Evolutionary conservation across 2,329 filamentous ascomycete species (phyloP).

Genomic region (Intubia oerlemansii): DNA sequence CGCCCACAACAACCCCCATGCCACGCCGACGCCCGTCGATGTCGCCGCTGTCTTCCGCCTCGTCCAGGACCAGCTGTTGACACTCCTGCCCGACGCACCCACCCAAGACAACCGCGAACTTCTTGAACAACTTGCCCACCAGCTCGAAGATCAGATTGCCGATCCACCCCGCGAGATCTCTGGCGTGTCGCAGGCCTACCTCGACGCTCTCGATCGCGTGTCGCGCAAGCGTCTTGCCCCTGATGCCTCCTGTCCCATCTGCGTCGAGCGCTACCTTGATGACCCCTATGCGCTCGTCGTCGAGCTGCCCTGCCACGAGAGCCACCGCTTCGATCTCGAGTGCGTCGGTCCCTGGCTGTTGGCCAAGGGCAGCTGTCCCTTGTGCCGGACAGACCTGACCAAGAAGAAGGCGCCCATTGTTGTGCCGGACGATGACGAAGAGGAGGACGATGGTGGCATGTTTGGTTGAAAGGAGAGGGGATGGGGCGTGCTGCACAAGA

Average conservation of each 20-base stretch:
- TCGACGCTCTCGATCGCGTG: conserved; percentile 38
- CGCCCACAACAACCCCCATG: conserved; percentile 27
- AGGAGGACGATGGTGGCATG: conserved; percentile 24
- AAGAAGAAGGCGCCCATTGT: conserved; percentile 28
- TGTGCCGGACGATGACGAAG: conserved; percentile 21
- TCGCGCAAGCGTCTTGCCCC: conserved; percentile 23
- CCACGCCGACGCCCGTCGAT: conserved; percentile 38
- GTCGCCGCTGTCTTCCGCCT: conserved; percentile 34
- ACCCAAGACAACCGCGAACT: conserved; percentile 24
- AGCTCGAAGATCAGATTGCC: conserved; percentile 27
- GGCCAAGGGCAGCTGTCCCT: conserved; percentile 41
- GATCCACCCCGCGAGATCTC: conserved; percentile 27
- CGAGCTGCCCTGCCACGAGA: conserved; percentile 36
- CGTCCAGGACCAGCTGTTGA: conserved; percentile 35
- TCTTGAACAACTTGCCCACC: conserved; percentile 24
- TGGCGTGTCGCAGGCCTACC: conserved; percentile 36
- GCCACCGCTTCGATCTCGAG: conserved; percentile 42
- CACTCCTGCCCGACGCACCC: conserved; percentile 26
- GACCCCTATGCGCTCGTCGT: conserved; percentile 42
- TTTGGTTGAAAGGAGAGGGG: conserved; percentile 9
- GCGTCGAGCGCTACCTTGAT: conserved; percentile 37
- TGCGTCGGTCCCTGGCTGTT: conserved; percentile 44
- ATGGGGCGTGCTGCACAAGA: too few relatives aligned
- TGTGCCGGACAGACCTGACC: conserved; percentile 38
- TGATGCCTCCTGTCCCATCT: conserved; percentile 39